Evolutionary conservation across 257 asterid genomes (phyloP), one percentile per base, ranked within the genome.

Genomic region (Salvia splendens): DNA sequence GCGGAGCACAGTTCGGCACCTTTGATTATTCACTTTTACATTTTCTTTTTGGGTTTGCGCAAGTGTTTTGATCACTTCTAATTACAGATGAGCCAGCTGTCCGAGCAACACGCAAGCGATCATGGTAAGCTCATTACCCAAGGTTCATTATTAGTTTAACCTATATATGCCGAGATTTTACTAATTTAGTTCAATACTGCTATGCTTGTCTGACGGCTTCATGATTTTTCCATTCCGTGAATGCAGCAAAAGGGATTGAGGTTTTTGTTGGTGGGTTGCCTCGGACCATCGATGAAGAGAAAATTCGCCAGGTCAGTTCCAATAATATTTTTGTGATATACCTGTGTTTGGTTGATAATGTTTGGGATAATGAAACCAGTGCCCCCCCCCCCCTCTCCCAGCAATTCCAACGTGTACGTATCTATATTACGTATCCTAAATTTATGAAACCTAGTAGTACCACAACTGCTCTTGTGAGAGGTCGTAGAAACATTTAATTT

Each of bases 241-340:
- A 76, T 73, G 82, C 73, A 30, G 66, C 65, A 36, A 79, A 73
- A 79, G 92, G 96, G 57, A 57, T 86, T 14, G 98, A 92, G 71
- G 92, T 92, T 20, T 92, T 89, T 47, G 87, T 92, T 77, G 98
- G 96, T 51, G 98, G 98, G 64, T 80, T 92, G 81, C 77, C 96
- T 46, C 75, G 67, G 20, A 86, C 79, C 41, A 42, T 80, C 16
- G 73, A 91, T 12, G 96, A 92, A 75, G 80, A 77, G 76, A 86
- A 79, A 68, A 81, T 92, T 61, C 81, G 43, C 0, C 72, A 84
- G 98, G 98, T 92, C 46, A 54, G 36, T 60, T 76, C 58, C 54
- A 12, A 24, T 5, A 10, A 12, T 50, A 35, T 49, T 45, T 45
- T 33, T 42, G 59, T 63, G 35, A 46, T 36, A 41, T 49, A 42